These are phyloP conservation scores for Marsdenia floribunda DNA, from an alignment of 257 asterid genomes.

Conservation along the genomic window DNA sequence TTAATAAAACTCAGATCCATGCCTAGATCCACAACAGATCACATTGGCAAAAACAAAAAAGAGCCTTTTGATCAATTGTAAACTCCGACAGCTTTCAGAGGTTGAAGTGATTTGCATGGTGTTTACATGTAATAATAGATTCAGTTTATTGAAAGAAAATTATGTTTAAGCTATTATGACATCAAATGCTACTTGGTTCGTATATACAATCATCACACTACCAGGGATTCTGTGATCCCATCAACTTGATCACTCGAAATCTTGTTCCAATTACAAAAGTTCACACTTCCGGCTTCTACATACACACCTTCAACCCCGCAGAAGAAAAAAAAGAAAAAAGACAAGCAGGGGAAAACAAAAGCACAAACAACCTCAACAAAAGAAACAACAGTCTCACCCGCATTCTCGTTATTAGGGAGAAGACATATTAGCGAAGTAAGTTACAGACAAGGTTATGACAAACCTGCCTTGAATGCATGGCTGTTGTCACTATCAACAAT, in stretches of 20 bases:
- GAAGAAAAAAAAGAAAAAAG: background rate
- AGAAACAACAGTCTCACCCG: background rate
- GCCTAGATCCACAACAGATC: background rate
- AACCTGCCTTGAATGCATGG: conserved; percentile 99
- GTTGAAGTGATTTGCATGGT: background rate
- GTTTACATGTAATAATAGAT: background rate
- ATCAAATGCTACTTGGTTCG: background rate
- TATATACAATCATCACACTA: background rate
- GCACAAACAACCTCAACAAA: background rate
- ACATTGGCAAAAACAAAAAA: too few species aligned
- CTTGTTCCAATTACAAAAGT: background rate
- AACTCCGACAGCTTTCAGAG: background rate
- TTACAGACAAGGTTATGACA: conserved; percentile 60
- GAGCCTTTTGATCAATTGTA: background rate
- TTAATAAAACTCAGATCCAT: too few species aligned
- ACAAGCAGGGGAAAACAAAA: background rate
- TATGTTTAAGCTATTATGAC: too few species aligned
- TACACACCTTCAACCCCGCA: background rate
- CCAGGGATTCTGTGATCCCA: background rate
- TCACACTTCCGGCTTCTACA: background rate
- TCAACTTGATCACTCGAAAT: background rate
- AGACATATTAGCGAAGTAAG: conserved; percentile 10
- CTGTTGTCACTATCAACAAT: conserved; percentile 90
- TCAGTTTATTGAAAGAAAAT: background rate
- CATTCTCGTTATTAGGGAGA: background rate